phyloP scores from a whole-genome alignment of 129 eudicot species.

The Tagetes erecta region DNA sequence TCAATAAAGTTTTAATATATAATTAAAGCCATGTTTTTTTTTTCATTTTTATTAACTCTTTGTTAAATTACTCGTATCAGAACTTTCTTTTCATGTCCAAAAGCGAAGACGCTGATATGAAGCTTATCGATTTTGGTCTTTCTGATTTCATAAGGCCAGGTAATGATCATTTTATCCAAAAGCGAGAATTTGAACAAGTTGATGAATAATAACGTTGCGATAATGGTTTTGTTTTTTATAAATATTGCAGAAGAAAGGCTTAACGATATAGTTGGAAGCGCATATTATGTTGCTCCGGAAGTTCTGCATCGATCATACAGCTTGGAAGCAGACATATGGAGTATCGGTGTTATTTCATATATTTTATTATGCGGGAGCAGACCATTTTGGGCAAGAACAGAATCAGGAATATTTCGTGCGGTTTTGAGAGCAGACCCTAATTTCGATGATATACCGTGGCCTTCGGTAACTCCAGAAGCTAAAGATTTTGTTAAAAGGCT shows the following conservation, averaged over 20 bases:
- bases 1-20: neutral
- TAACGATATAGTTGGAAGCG: conserved; percentile 88
- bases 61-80: conserved; percentile 44
- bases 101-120: conserved; percentile 91
- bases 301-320: conserved; percentile 88
- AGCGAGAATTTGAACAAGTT: neutral
- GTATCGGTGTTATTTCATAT: conserved; percentile 81
- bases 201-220: neutral
- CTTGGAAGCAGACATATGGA: conserved; percentile 91
- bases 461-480: conserved; percentile 73
- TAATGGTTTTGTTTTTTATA: neutral
- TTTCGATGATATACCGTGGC: conserved; percentile 85
- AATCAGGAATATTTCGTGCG: conserved; percentile 85
- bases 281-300: conserved; percentile 90
- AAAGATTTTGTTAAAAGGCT: conserved; percentile 87
- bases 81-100: conserved; percentile 84
- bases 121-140: conserved; percentile 95
- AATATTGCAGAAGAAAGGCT: conserved; percentile 72
- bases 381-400: conserved; percentile 91
- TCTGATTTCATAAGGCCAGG: conserved; percentile 97
- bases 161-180: conserved; percentile 10
- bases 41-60: neutral
- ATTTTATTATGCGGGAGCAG: conserved; percentile 86
- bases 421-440: conserved; percentile 87
- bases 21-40: neutral